phyloP scores from a whole-genome alignment of 2,329 filamentous ascomycete species.

The Sporothrix variecibatus region DNA sequence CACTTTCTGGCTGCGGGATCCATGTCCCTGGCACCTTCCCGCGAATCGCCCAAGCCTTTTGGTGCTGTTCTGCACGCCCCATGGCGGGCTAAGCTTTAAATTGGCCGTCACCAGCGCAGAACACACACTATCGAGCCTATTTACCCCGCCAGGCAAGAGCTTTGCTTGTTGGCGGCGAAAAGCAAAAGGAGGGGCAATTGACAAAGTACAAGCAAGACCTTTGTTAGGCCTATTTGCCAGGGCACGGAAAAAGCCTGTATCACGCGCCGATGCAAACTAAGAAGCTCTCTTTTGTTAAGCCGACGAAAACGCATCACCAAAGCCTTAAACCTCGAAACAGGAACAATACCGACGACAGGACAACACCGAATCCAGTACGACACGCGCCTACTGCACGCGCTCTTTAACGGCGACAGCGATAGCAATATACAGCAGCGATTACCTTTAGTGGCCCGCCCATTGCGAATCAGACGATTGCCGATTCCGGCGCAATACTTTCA shows the following conservation, averaged over 20 bases:
- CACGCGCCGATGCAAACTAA: conserved; percentile 14
- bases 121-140: background rate
- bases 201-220: background rate
- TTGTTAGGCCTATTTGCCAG: background rate
- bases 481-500: background rate
- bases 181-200: conserved; percentile 22
- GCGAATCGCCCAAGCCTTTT: background rate
- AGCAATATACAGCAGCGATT: background rate
- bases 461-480: background rate
- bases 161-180: conserved; percentile 12
- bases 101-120: background rate
- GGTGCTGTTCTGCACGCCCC: background rate
- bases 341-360: background rate
- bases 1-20: background rate
- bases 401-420: background rate
- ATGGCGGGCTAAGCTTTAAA: conserved; percentile 2
- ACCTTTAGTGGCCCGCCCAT: background rate
- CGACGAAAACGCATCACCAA: conserved; percentile 8
- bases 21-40: conserved; percentile 7
- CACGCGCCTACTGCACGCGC: background rate
- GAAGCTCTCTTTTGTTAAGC: background rate
- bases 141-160: conserved; percentile 23
- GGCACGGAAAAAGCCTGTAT: conserved; percentile 3
- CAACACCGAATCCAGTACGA: background rate
- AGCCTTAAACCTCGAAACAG: background rate